Percentiles rank a stretch among this genome's conserved stretches.
Conservation (phyloP, 2,329 filamentous ascomycete genomes). For the Acrodontium crateriforme region DNA sequence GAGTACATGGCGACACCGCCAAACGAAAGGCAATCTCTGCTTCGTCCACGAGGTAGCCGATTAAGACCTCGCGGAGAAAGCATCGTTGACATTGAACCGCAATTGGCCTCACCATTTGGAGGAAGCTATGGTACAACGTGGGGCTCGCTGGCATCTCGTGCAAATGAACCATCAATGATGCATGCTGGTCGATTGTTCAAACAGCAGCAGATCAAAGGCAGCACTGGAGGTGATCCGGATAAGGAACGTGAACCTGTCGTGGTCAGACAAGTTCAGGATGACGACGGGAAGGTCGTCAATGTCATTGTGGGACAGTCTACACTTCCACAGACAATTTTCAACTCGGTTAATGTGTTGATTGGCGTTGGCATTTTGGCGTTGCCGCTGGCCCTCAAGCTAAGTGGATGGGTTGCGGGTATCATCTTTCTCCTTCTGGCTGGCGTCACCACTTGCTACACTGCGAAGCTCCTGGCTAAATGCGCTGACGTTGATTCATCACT, state of each 20-base stretch:
- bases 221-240: conserved; percentile 26
- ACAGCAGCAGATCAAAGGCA: conserved; percentile 32
- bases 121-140: conserved; percentile 57
- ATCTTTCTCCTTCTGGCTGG: conserved; percentile 61
- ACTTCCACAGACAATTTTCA: conserved; percentile 87
- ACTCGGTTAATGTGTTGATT: conserved; percentile 86
- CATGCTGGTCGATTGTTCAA: conserved; percentile 40
- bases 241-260: conserved; percentile 54
- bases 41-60: conserved; percentile 15
- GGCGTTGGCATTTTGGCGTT: conserved; percentile 81
- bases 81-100: conserved; percentile 36
- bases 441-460: conserved; percentile 69
- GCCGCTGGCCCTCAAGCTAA: conserved; percentile 74
- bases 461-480: conserved; percentile 71
- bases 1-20: too few species aligned
- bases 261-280: conserved; percentile 77
- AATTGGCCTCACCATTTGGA: conserved; percentile 52
- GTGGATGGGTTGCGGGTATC: conserved; percentile 77
- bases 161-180: conserved; percentile 43
- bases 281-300: conserved; percentile 69
- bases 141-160: conserved; percentile 42
- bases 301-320: conserved; percentile 89
- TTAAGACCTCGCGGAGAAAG: conserved; percentile 25
- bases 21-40: too few species aligned
- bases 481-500: conserved; percentile 73